Evolutionary conservation across 495 filamentous ascomycete genomes (phyloP).

Genomic region (Xylaria intraflava): DNA sequence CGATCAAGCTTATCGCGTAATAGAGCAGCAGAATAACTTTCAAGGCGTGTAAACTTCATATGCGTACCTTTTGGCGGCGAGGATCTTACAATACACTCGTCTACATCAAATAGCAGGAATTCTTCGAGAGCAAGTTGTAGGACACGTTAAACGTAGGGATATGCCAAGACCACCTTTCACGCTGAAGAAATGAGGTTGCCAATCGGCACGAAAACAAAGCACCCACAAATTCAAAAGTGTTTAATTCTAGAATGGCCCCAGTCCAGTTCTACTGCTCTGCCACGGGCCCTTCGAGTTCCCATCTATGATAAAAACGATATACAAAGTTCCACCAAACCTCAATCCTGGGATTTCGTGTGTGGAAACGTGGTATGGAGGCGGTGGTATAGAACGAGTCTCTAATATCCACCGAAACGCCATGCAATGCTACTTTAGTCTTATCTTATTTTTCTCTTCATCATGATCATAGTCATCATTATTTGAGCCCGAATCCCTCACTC

Average conservation of each 20-base stretch:
- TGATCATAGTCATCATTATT: conserved; percentile 30
- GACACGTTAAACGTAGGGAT: too few relatives aligned
- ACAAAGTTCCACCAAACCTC: neutral
- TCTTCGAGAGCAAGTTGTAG: too few relatives aligned
- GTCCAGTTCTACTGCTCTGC: neutral
- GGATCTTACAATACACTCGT: too few relatives aligned
- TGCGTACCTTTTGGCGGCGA: too few relatives aligned
- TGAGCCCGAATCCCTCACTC: conserved; percentile 92
- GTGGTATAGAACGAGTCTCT: neutral
- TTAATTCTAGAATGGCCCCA: too few relatives aligned
- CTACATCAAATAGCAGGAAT: too few relatives aligned
- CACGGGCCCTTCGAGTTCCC: neutral
- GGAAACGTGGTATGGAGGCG: neutral
- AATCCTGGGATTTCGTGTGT: neutral
- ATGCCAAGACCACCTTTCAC: too few relatives aligned
- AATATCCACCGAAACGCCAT: conserved; percentile 4
- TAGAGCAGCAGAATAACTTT: too few relatives aligned
- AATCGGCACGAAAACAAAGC: neutral
- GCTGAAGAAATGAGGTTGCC: too few relatives aligned
- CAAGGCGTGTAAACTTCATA: too few relatives aligned
- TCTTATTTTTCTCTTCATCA: conserved; percentile 4
- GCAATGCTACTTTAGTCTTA: conserved; percentile 6
- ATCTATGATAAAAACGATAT: neutral
- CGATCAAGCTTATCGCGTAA: too few relatives aligned
- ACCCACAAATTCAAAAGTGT: too few relatives aligned